A percentile compares a stretch with the other conserved stretches of the same genome.
phyloP scores from a whole-genome alignment of 805 yeast species.

The Barnettozyma siamensis region DNA sequence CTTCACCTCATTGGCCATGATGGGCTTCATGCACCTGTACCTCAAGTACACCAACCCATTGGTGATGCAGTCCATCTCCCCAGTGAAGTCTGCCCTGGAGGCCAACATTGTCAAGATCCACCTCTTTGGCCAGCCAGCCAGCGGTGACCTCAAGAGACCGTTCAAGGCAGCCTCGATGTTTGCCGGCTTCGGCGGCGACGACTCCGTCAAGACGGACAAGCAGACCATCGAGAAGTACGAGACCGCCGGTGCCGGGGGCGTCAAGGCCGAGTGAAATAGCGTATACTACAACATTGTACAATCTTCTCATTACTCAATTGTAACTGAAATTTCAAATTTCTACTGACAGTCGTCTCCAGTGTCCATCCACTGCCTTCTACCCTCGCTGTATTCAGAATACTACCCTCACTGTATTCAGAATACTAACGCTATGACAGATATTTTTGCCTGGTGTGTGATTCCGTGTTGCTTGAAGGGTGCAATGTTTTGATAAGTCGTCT shows the following conservation, averaged over 20 bases:
- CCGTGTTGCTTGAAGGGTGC: too few species aligned
- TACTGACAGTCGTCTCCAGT: too few species aligned
- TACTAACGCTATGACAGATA: too few species aligned
- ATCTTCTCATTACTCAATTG: too few species aligned
- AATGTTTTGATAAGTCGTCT: too few species aligned
- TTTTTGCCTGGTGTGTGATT: too few species aligned
- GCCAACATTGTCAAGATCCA: slow-evolving; percentile 89
- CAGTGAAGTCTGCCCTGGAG: slow-evolving; percentile 86
- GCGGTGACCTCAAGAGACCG: slow-evolving; percentile 93
- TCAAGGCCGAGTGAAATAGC: slow-evolving; percentile 42
- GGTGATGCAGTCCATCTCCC: slow-evolving; percentile 88
- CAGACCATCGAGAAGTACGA: slow-evolving; percentile 82
- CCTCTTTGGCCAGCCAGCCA: slow-evolving; percentile 72
- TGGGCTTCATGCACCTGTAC: slow-evolving; percentile 97
- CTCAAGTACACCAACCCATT: slow-evolving; percentile 97
- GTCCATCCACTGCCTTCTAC: too few species aligned
- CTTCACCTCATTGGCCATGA: slow-evolving; percentile 89
- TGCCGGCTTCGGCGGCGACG: slow-evolving; percentile 43
- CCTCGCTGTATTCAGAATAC: too few species aligned
- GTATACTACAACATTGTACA: too few species aligned
- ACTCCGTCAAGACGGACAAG: slow-evolving; percentile 74
- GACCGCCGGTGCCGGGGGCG: slow-evolving; percentile 79
- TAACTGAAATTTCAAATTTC: too few species aligned
- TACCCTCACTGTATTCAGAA: too few species aligned
- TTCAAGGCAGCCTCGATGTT: slow-evolving; percentile 84